Percentiles rank a stretch among this genome's conserved stretches.
These are phyloP conservation scores for Blastomyces silverae DNA, from an alignment of 2,329 filamentous ascomycete species.

Conservation along the genomic window DNA sequence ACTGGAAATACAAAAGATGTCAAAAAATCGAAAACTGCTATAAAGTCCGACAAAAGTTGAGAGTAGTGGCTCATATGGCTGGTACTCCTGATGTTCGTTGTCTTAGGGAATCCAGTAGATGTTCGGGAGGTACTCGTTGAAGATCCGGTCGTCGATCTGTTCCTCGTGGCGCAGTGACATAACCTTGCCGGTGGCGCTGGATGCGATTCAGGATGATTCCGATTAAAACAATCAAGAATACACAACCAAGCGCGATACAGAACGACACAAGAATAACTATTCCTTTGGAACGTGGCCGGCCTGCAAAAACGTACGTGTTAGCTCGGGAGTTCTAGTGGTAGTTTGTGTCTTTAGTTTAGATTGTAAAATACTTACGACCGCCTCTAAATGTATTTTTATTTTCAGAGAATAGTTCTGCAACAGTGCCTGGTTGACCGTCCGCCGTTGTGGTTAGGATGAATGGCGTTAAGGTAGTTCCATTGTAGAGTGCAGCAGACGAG, in stretches of 20 bases:
- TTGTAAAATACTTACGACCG: constrained; percentile 47
- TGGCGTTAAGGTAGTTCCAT: constrained; percentile 70
- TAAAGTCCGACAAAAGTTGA: not conserved
- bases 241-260: constrained; percentile 43
- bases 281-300: constrained; percentile 38
- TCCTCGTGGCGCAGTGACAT: constrained; percentile 41
- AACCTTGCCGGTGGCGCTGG: constrained; percentile 43
- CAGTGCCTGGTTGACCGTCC: constrained; percentile 60
- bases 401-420: constrained; percentile 78
- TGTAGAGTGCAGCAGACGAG: constrained; percentile 79
- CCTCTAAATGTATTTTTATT: constrained; percentile 67
- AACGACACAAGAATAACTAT: constrained; percentile 44
- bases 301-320: constrained; percentile 24
- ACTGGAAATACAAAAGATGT: constrained; percentile 6
- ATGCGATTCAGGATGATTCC: constrained; percentile 45
- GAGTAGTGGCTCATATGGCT: constrained; percentile 26
- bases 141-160: constrained; percentile 44
- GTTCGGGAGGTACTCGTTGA: constrained; percentile 42
- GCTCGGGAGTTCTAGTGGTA: constrained; percentile 9
- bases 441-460: constrained; percentile 70
- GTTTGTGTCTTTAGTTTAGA: not conserved
- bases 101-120: constrained; percentile 39
- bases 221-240: constrained; percentile 44
- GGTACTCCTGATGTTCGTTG: constrained; percentile 34
- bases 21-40: constrained; percentile 1